phyloP scores from a whole-genome alignment of 805 yeast species.

The Lachancea sp. region DNA sequence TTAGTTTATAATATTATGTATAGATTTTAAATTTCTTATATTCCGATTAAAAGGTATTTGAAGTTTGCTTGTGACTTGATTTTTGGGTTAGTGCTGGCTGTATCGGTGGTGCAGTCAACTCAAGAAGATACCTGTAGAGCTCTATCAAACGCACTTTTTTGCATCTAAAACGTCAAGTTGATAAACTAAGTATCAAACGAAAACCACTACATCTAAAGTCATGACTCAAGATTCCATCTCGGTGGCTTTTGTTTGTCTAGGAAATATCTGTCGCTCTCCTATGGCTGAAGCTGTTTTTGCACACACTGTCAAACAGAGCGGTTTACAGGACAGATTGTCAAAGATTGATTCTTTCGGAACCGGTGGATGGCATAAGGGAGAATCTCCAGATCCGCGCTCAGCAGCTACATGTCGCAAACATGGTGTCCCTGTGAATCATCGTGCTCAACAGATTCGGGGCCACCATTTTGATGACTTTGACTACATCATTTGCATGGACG shows the following conservation, averaged over 20 bases:
- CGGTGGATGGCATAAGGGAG: slow-evolving; percentile 77
- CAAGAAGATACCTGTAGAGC: too few relatives aligned
- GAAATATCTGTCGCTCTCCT: slow-evolving; percentile 92
- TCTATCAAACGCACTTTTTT: neutral
- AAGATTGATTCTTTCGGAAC: slow-evolving; percentile 86
- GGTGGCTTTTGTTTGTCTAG: slow-evolving; percentile 87
- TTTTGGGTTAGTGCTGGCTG: too few relatives aligned
- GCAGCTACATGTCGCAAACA: slow-evolving; percentile 59
- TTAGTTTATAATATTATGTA: neutral
- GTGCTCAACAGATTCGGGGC: slow-evolving; percentile 59
- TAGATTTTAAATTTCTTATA: neutral
- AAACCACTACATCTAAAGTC: too few relatives aligned
- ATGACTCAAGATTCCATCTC: slow-evolving; percentile 31
- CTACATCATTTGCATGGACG: slow-evolving; percentile 67
- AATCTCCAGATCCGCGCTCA: slow-evolving; percentile 72
- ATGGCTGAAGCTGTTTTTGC: slow-evolving; percentile 95
- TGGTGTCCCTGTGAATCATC: slow-evolving; percentile 68
- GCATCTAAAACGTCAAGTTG: too few relatives aligned
- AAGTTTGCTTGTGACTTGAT: too few relatives aligned
- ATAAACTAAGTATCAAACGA: too few relatives aligned
- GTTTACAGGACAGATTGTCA: slow-evolving; percentile 37
- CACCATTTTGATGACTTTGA: slow-evolving; percentile 53
- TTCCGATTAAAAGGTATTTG: too few relatives aligned
- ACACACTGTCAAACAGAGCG: slow-evolving; percentile 50
- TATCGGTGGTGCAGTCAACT: too few relatives aligned